Evolutionary conservation across 441 rosid genomes (phyloP).

Genomic region (Dalechampia spathulata): DNA sequence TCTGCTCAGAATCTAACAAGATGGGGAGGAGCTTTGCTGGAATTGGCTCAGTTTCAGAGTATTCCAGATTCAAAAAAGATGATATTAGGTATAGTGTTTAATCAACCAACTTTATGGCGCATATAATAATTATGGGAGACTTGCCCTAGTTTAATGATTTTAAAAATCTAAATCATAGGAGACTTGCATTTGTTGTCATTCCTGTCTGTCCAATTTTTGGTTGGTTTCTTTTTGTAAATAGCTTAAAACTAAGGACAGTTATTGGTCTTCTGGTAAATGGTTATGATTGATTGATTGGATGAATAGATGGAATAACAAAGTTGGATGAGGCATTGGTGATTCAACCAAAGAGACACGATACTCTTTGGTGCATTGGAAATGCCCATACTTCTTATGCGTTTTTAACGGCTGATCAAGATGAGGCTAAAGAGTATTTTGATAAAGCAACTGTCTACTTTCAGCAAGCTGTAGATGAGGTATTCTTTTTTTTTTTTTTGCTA

Average conservation of each 20-base stretch:
- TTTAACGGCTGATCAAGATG: constrained; percentile 47
- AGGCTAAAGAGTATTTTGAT: constrained; percentile 50
- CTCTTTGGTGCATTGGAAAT: constrained; percentile 78
- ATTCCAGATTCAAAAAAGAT: constrained; percentile 54
- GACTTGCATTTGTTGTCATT: no score
- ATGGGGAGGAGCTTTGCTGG: constrained; percentile 85
- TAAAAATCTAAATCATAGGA: no score
- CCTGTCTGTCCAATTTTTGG: no score
- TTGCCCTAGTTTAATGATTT: no score
- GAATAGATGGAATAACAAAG: constrained; percentile 65
- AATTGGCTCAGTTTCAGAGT: constrained; percentile 78
- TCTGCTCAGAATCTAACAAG: constrained; percentile 57
- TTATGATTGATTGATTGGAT: no score
- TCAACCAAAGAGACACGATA: constrained; percentile 48
- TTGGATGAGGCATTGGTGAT: constrained; percentile 75
- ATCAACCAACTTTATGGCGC: no score
- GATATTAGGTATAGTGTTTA: constrained; percentile 75
- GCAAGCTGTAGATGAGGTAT: constrained; percentile 67
- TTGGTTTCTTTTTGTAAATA: no score
- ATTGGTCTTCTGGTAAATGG: no score
- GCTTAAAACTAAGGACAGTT: no score
- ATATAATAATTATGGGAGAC: no score
- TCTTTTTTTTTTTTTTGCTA: background rate
- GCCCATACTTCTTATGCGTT: constrained; percentile 70
- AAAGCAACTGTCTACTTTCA: constrained; percentile 57